phyloP scores from a whole-genome alignment of 2,329 filamentous ascomycete genomes.

The Botrytis squamosa region DNA sequence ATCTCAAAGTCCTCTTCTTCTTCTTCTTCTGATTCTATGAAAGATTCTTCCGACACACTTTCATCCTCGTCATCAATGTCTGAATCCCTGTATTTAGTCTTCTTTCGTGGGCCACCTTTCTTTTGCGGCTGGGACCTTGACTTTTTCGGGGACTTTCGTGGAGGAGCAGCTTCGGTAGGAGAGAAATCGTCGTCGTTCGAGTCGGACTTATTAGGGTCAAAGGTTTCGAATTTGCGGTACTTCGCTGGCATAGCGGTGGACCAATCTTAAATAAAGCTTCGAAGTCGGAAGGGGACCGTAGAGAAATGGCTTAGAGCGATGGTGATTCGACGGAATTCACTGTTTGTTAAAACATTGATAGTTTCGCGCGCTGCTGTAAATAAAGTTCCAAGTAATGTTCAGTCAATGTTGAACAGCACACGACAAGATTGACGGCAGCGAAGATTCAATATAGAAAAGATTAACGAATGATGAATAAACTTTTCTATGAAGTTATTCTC shows the following conservation, averaged over 20 bases:
- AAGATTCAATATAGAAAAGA: neutral
- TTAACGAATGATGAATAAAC: neutral
- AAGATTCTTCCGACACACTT: constrained; percentile 51
- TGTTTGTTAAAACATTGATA: constrained; percentile 19
- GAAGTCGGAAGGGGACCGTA: neutral
- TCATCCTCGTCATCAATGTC: constrained; percentile 60
- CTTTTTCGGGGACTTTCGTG: constrained; percentile 47
- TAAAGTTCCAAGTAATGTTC: neutral
- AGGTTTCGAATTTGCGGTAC: constrained; percentile 57
- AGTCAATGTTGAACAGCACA: neutral
- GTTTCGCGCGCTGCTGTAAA: constrained; percentile 15
- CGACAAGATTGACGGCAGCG: neutral
- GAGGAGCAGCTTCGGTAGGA: constrained; percentile 49
- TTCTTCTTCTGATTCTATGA: constrained; percentile 45
- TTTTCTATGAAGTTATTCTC: neutral
- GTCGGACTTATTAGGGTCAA: constrained; percentile 67
- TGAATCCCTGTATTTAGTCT: constrained; percentile 54
- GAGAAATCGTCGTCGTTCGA: constrained; percentile 66
- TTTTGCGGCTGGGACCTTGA: constrained; percentile 35
- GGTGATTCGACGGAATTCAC: constrained; percentile 7
- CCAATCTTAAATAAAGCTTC: neutral
- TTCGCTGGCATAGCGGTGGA: constrained; percentile 34
- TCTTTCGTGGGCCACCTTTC: constrained; percentile 41
- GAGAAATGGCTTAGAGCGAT: neutral
- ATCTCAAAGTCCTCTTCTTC: constrained; percentile 44